Percentiles rank a stretch among this genome's conserved stretches.
Conservation (phyloP, 1,284 basidiomycete species). For the Somion occarium region DNA sequence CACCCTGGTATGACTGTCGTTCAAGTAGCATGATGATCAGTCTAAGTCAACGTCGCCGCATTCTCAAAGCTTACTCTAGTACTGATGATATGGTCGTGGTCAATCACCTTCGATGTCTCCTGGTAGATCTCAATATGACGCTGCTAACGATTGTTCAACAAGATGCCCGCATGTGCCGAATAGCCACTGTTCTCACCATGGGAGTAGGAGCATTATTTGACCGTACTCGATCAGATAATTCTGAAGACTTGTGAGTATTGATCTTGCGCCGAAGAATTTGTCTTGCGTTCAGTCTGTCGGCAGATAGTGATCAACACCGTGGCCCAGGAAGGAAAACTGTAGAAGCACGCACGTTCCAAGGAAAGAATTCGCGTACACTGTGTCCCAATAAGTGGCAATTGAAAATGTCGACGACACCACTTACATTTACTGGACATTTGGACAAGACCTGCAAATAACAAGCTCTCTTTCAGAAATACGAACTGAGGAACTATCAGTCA, state of each 20-base stretch:
- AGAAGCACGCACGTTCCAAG: slow-evolving; percentile 3
- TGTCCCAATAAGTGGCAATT: not conserved
- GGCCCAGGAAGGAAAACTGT: not conserved
- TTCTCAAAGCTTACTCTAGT: not conserved
- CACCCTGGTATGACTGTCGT: not conserved
- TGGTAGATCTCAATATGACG: slow-evolving; percentile 5
- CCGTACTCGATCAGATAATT: not conserved
- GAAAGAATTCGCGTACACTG: slow-evolving; percentile 7
- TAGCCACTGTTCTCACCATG: not conserved
- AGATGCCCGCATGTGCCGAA: not conserved
- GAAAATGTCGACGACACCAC: not conserved
- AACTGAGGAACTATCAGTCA: not conserved
- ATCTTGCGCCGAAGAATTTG: not conserved
- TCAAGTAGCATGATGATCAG: not conserved
- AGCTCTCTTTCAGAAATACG: not conserved
- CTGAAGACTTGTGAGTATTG: not conserved
- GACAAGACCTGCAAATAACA: slow-evolving; percentile 4
- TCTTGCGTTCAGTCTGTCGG: not conserved
- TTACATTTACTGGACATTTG: slow-evolving; percentile 7
- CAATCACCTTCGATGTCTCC: slow-evolving; percentile 1
- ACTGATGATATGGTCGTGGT: not conserved
- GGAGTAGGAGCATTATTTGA: not conserved
- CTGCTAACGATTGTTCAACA: not conserved
- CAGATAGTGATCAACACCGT: not conserved
- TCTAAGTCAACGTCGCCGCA: not conserved